A percentile compares a stretch with the other conserved stretches of the same genome.
Evolutionary conservation across 2,329 filamentous ascomycete genomes (phyloP).

Genomic region (Xylariaceae sp.): DNA sequence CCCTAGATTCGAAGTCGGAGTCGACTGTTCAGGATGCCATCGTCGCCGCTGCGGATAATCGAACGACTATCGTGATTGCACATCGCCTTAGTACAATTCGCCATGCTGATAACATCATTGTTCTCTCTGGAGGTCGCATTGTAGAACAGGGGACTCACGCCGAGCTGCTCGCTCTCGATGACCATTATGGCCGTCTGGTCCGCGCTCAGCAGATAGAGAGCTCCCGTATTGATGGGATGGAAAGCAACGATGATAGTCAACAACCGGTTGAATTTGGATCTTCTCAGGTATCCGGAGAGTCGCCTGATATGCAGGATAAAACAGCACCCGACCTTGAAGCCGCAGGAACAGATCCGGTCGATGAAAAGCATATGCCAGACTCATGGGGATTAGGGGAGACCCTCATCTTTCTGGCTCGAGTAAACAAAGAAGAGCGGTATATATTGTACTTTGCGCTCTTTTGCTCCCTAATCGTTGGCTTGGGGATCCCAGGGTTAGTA

Average conservation of each 20-base stretch:
- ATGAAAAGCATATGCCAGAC: neutral
- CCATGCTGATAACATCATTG: conserved; percentile 38
- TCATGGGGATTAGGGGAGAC: neutral
- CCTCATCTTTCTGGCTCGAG: conserved; percentile 12
- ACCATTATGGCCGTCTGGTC: conserved; percentile 48
- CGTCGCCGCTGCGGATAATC: conserved; percentile 48
- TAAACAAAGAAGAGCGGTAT: conserved; percentile 29
- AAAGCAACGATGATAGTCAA: too few species aligned
- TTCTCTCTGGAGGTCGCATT: conserved; percentile 53
- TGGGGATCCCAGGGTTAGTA: conserved; percentile 10
- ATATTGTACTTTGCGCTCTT: conserved; percentile 4
- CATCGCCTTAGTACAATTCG: conserved; percentile 53
- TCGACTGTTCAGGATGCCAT: conserved; percentile 51
- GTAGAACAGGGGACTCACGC: conserved; percentile 73
- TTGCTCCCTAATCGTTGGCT: conserved; percentile 11
- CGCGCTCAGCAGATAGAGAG: too few species aligned
- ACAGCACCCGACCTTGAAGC: too few species aligned
- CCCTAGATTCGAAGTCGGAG: conserved; percentile 42
- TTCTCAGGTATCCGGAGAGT: too few species aligned
- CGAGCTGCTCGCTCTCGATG: too few species aligned
- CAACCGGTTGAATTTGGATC: too few species aligned
- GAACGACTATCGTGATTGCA: conserved; percentile 63
- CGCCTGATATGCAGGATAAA: too few species aligned
- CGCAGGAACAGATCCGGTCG: too few species aligned
- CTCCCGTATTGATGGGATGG: too few species aligned